Evolutionary conservation across 2,329 filamentous ascomycete species (phyloP), one percentile per base, ranked within the genome.

Genomic region (Xylariaceae sp.): DNA sequence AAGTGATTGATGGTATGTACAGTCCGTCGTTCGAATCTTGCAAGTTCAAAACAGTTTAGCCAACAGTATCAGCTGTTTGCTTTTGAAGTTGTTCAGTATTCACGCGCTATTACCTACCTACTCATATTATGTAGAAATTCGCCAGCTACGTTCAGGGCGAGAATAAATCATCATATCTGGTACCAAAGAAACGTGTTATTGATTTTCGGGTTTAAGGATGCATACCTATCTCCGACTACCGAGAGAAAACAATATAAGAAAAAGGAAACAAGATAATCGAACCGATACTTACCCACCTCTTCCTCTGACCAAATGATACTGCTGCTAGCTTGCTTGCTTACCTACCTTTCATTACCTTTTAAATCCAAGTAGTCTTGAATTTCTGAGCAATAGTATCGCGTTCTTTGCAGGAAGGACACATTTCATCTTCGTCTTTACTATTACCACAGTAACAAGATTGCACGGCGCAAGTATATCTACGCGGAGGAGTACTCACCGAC

Each of bases 401-500:
- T 39, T 53, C 59, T 1, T 47, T 44, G 11, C 62, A 63, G 1
- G 60, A 57, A 8, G 49, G 57, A 7, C 62, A 62, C 34, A 53
- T 55, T 2, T 57, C 34, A 10, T 51, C 15, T 51, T 2, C 3
- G 18, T 56, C 57, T 2, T 55, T 37, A 1, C 35, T n/a, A 1
- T 34, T n/a, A 15, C 3, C 34, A 52, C 65, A 70, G 11, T 57
- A 68, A 15, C 67, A 68, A 5, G 63, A 37, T 51, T 69, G 68
- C 7, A 66, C 62, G 0, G 65, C 68, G 13, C 58, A 65, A 1
- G 58, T 63, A 18, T 64, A 67, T 1, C 44, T 30, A 1, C 60
- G 62, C 9, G 48, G 44, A 0, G 67, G 67, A 0, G 50, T 55
- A 7, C 57, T 57, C 1, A 68, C 58, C 1, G 63, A 63, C 0